Evolutionary conservation across 768 basidiomycete genomes (phyloP), one percentile per base, ranked within the genome.

Genomic region (Gymnopilus junonius): DNA sequence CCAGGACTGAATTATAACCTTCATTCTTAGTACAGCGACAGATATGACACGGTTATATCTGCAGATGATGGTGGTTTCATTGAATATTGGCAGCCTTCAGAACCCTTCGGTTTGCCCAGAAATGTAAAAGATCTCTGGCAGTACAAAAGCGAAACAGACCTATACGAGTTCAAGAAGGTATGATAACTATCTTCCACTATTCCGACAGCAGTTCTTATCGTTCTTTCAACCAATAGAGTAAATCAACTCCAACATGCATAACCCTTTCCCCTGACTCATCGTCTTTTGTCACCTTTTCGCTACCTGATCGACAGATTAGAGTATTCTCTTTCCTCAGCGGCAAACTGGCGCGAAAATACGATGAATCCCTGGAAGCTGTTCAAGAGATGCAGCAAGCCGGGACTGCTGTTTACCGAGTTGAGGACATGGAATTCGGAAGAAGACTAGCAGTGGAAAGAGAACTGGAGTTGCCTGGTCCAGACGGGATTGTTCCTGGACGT

Each of bases 321-420:
- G 83, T 98, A 55, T 99, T 99, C 79, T 91, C 89, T 27, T 95
- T 98, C 82, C 82, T 95, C 11, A 85, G 86, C 0, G 97, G 94
- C 7, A 97, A 96, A 72, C 79, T 98, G 67, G 89, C 87, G 15
- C 89, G 97, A 20, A 94, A 93, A 73, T 99, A 98, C 73, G 97
- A 99, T 65, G 97, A 99, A 76, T 94, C 93, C 0, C 83, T 99
- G 6, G 79, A 85, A 29, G 96, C 97, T 0, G 92, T 96, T 39
- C 94, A 97, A 73, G 96, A 98, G 75, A 98, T 99, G 95, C 97
- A 99, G 74, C 97, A 99, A 74, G 96, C 95, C 1, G 97, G 95
- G 1, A 97, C 97, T 4, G 91, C 93, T 0, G 85, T 94, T 20
- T 93, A 91, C 76, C 91, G 87, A 69, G 88, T 99, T 17, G 97